A percentile compares a stretch with the other conserved stretches of the same genome.
These are phyloP conservation scores for Alternaria ethzedia DNA, from an alignment of 2,329 filamentous ascomycete genomes.

Conservation along the genomic window DNA sequence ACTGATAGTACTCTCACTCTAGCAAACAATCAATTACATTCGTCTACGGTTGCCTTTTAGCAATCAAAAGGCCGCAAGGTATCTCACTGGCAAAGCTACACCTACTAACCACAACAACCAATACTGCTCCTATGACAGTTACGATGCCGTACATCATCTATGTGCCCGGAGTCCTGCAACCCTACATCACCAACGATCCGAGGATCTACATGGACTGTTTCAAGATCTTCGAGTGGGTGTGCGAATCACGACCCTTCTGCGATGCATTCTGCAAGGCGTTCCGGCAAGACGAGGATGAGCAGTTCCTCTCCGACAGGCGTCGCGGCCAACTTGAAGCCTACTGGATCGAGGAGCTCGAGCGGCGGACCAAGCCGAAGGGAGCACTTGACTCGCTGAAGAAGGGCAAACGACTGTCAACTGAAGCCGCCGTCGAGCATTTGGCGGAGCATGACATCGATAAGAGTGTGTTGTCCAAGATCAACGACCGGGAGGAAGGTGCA, in stretches of 20 bases:
- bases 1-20: not conserved
- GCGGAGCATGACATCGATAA: not conserved
- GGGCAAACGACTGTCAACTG: not conserved
- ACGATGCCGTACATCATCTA: conserved; percentile 32
- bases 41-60: not conserved
- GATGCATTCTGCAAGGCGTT: conserved; percentile 21
- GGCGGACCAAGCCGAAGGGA: not conserved
- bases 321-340: conserved; percentile 20
- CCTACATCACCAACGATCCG: conserved; percentile 28
- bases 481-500: not conserved
- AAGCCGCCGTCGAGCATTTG: not conserved
- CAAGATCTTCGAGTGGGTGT: conserved; percentile 19
- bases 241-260: conserved; percentile 24
- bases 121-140: not conserved
- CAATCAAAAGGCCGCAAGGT: not conserved
- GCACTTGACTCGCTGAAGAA: not conserved
- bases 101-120: not conserved
- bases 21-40: not conserved
- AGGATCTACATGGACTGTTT: conserved; percentile 27
- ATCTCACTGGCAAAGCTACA: not conserved
- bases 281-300: conserved; percentile 18
- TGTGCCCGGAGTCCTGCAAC: conserved; percentile 15
- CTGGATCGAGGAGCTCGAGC: conserved; percentile 7
- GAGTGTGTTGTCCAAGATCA: not conserved
- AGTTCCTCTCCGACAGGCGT: conserved; percentile 16